Conservation (phyloP, 2,329 filamentous ascomycete species). For the Hyphodiscus sp. region DNA sequence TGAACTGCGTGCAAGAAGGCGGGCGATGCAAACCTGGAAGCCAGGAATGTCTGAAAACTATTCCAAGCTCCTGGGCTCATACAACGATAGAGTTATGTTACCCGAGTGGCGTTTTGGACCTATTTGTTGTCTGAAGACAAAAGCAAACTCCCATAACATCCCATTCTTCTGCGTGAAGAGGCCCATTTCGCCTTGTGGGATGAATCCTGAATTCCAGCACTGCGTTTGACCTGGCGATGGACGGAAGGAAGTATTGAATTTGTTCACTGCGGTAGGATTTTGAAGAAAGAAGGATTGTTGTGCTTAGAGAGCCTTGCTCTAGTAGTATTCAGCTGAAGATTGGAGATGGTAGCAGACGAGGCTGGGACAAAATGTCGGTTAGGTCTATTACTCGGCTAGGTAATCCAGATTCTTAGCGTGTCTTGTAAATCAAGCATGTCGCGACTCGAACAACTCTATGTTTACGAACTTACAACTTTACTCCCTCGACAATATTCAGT, state of each 20-base stretch:
- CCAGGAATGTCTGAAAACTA: not conserved
- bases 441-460: not conserved
- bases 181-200: not conserved
- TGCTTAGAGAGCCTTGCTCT: not conserved
- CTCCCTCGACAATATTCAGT: not conserved
- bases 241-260: not conserved
- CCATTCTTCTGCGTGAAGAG: not conserved
- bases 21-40: not conserved
- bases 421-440: not conserved
- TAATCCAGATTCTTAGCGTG: too few species aligned
- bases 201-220: not conserved
- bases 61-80: not conserved
- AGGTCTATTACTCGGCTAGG: too few species aligned
- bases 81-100: not conserved
- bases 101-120: not conserved
- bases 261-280: not conserved
- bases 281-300: not conserved
- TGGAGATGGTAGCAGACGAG: not conserved
- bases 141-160: not conserved
- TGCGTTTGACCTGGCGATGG: not conserved
- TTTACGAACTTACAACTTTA: not conserved
- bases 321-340: not conserved
- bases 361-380: not conserved
- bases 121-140: not conserved
- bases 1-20: not conserved